Percentiles rank a stretch among this genome's conserved stretches.
phyloP scores from a whole-genome alignment of 2,329 filamentous ascomycete species.

The Diaporthe ampelina region DNA sequence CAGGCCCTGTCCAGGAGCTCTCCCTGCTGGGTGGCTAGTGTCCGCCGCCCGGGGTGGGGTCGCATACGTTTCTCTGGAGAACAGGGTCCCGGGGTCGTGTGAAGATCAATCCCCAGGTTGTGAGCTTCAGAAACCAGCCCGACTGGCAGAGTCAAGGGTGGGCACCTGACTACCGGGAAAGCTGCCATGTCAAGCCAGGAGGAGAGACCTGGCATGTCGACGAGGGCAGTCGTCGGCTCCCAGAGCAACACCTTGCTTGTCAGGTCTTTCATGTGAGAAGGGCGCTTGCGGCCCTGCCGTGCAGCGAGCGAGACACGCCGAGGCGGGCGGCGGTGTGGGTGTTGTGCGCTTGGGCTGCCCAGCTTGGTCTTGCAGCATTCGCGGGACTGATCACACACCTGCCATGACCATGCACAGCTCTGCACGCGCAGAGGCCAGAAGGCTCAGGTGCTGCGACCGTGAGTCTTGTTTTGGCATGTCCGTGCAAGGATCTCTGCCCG shows the following conservation, averaged over 20 bases:
- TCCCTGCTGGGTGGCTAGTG: slow-evolving; percentile 28
- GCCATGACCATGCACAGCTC: slow-evolving; percentile 26
- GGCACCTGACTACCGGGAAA: neutral
- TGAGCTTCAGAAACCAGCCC: slow-evolving; percentile 23
- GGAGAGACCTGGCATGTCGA: neutral
- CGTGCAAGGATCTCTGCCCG: slow-evolving; percentile 23
- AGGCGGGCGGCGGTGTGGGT: slow-evolving; percentile 38
- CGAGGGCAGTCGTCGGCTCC: neutral
- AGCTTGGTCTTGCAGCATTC: slow-evolving; percentile 35
- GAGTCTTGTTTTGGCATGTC: slow-evolving; percentile 18
- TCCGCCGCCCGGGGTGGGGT: slow-evolving; percentile 25
- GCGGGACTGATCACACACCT: slow-evolving; percentile 32
- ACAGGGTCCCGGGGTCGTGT: neutral
- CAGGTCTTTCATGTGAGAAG: slow-evolving; percentile 25
- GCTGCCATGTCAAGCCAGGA: neutral
- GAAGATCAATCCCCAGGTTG: slow-evolving; percentile 21
- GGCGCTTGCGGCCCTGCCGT: slow-evolving; percentile 9
- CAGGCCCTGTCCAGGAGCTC: slow-evolving; percentile 25
- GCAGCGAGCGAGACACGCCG: slow-evolving; percentile 31
- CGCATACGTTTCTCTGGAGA: slow-evolving; percentile 28
- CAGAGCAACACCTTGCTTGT: too few species aligned
- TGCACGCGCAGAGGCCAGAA: slow-evolving; percentile 24
- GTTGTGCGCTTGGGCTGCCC: slow-evolving; percentile 38
- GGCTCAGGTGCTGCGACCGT: slow-evolving; percentile 21
- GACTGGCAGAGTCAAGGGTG: neutral